Evolutionary conservation across 1,139 yeast genomes (phyloP).

Genomic region (Yamadazyma dendronema): DNA sequence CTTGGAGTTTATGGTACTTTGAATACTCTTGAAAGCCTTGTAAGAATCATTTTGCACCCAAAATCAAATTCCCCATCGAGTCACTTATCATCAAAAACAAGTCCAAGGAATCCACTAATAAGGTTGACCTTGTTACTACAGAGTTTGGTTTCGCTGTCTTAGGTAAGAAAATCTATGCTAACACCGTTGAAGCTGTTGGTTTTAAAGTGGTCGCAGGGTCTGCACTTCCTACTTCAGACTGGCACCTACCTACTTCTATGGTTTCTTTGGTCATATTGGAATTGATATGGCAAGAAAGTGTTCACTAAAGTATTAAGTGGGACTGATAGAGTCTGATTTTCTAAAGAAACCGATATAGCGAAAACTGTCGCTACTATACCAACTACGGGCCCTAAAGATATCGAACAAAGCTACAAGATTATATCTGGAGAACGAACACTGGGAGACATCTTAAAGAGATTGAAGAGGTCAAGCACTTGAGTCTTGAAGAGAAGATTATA

Average conservation of each 20-base stretch:
- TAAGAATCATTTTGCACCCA: constrained; percentile 41
- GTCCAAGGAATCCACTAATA: constrained; percentile 29
- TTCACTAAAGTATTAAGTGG: constrained; percentile 43
- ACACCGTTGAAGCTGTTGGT: background rate
- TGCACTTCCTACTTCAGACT: constrained; percentile 43
- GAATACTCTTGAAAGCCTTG: constrained; percentile 49
- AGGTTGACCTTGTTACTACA: constrained; percentile 39
- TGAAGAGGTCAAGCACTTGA: constrained; percentile 37
- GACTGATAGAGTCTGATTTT: constrained; percentile 30
- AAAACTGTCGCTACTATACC: constrained; percentile 40
- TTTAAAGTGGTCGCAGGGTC: constrained; percentile 43
- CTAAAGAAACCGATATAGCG: constrained; percentile 48
- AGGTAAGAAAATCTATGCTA: background rate
- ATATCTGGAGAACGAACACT: constrained; percentile 40
- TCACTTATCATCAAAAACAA: constrained; percentile 48
- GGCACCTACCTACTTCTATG: constrained; percentile 37
- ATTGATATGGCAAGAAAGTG: constrained; percentile 31
- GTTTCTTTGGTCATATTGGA: constrained; percentile 37
- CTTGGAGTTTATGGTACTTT: constrained; percentile 53
- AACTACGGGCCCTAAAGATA: constrained; percentile 31
- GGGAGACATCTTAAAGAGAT: constrained; percentile 38
- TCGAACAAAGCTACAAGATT: constrained; percentile 49
- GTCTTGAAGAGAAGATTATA: constrained; percentile 18
- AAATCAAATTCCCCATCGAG: constrained; percentile 48
- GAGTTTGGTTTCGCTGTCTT: background rate